Conservation (phyloP, 2,329 filamentous ascomycete genomes). For the Onygenales sp. region DNA sequence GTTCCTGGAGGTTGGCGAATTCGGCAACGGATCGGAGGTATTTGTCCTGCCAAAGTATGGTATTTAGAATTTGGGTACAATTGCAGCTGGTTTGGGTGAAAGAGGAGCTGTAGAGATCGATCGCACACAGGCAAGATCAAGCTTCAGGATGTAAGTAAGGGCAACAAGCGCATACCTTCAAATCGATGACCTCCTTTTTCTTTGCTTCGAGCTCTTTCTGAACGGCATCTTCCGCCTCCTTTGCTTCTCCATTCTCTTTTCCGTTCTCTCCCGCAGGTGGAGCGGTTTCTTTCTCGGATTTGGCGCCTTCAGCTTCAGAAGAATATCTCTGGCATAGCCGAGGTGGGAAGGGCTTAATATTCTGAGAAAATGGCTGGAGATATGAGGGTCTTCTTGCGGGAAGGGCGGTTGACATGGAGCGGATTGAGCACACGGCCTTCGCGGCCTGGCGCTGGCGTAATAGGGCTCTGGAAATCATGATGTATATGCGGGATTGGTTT, state of each 20-base stretch:
- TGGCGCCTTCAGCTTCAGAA: slow-evolving; percentile 29
- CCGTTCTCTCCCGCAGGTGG: slow-evolving; percentile 36
- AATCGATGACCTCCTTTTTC: slow-evolving; percentile 63
- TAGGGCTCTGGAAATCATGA: slow-evolving; percentile 35
- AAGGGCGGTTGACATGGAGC: slow-evolving; percentile 24
- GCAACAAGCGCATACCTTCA: slow-evolving; percentile 58
- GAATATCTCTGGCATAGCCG: slow-evolving; percentile 30
- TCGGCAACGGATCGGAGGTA: slow-evolving; percentile 90
- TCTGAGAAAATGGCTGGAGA: slow-evolving; percentile 19
- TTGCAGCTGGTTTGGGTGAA: too few species aligned
- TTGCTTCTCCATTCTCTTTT: slow-evolving; percentile 30
- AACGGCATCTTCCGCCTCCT: slow-evolving; percentile 37
- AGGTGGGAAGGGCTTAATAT: slow-evolving; percentile 24
- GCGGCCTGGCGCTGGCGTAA: slow-evolving; percentile 33
- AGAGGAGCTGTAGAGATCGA: too few species aligned
- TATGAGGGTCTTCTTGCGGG: slow-evolving; percentile 25
- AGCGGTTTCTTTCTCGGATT: slow-evolving; percentile 23
- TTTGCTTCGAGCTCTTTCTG: slow-evolving; percentile 63
- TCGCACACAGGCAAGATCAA: neutral
- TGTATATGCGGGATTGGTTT: neutral
- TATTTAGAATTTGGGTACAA: slow-evolving; percentile 2
- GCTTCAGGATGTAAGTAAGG: neutral
- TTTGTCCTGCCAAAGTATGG: slow-evolving; percentile 58
- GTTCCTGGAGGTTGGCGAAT: slow-evolving; percentile 95
- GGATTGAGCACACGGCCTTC: slow-evolving; percentile 24